These are phyloP conservation scores for Ophiosphaerella korrae DNA, from an alignment of 2,329 filamentous ascomycete species.

Conservation along the genomic window DNA sequence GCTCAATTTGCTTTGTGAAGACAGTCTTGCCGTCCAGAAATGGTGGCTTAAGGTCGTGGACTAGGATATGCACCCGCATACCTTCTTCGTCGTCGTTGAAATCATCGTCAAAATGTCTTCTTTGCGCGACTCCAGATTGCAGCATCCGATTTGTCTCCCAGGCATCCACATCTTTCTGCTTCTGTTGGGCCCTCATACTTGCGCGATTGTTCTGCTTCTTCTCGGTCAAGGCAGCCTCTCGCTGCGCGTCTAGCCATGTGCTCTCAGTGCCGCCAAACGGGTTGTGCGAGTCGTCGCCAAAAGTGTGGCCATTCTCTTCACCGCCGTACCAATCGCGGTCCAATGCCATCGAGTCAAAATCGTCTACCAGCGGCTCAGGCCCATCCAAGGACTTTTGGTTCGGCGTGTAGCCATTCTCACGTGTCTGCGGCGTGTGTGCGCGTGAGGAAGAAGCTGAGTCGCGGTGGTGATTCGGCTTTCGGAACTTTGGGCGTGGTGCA, in stretches of 20 bases:
- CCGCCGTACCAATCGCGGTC: constrained; percentile 94
- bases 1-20: constrained; percentile 96
- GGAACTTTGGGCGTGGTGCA: constrained; percentile 54
- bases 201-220: constrained; percentile 76
- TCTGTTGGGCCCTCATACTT: constrained; percentile 77
- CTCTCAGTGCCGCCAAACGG: constrained; percentile 80
- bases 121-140: constrained; percentile 91
- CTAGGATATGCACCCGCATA: constrained; percentile 84
- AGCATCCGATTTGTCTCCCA: constrained; percentile 99
- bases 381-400: constrained; percentile 65
- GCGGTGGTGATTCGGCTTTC: constrained; percentile 39
- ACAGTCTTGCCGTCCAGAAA: constrained; percentile 94
- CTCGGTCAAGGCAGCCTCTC: constrained; percentile 74
- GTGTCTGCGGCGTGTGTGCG: constrained; percentile 41
- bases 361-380: constrained; percentile 64
- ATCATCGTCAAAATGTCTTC: constrained; percentile 78
- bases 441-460: constrained; percentile 40
- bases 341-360: constrained; percentile 74
- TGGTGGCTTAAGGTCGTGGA: constrained; percentile 91
- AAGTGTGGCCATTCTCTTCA: constrained; percentile 82
- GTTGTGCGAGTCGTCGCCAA: constrained; percentile 92
- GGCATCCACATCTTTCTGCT: constrained; percentile 92
- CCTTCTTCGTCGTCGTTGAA: constrained; percentile 91
- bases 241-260: constrained; percentile 75
- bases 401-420: constrained; percentile 44